Evolutionary conservation across 129 eudicot species (phyloP).

Genomic region (Lonicera japonica): DNA sequence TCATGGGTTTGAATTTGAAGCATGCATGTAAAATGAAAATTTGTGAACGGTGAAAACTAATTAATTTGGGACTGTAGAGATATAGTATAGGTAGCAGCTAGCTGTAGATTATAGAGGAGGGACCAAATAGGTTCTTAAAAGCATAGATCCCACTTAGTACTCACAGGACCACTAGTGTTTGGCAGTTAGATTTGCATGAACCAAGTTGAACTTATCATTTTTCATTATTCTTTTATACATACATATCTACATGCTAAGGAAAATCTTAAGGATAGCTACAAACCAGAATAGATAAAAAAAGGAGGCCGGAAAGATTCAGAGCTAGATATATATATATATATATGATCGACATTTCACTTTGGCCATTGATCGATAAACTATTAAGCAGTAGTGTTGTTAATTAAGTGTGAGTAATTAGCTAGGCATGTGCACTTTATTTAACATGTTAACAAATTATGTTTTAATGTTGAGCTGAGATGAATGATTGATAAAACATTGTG

Average conservation of each 20-base stretch:
- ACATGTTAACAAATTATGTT: too few relatives aligned
- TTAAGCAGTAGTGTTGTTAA: too few relatives aligned
- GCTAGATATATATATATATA: too few relatives aligned
- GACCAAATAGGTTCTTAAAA: slow-evolving; percentile 45
- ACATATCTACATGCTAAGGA: not conserved
- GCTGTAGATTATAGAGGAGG: slow-evolving; percentile 34
- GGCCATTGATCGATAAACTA: too few relatives aligned
- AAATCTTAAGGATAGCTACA: not conserved
- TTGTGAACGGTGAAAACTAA: slow-evolving; percentile 9
- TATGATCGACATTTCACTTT: too few relatives aligned
- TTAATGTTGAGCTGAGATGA: too few relatives aligned
- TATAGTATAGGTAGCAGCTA: not conserved
- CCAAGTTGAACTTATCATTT: slow-evolving; percentile 13
- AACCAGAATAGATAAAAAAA: not conserved
- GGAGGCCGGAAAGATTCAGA: not conserved
- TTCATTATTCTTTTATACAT: not conserved
- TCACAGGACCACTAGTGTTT: slow-evolving; percentile 31
- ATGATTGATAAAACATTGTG: too few relatives aligned
- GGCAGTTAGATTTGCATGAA: slow-evolving; percentile 34
- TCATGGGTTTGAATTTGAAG: slow-evolving; percentile 10
- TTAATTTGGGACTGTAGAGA: slow-evolving; percentile 22
- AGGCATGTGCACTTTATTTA: too few relatives aligned
- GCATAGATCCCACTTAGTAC: slow-evolving; percentile 21
- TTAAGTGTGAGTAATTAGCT: too few relatives aligned
- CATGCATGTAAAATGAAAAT: not conserved